Evolutionary conservation across 106 monocot species (phyloP).

Genomic region (Dioscorea alata): DNA sequence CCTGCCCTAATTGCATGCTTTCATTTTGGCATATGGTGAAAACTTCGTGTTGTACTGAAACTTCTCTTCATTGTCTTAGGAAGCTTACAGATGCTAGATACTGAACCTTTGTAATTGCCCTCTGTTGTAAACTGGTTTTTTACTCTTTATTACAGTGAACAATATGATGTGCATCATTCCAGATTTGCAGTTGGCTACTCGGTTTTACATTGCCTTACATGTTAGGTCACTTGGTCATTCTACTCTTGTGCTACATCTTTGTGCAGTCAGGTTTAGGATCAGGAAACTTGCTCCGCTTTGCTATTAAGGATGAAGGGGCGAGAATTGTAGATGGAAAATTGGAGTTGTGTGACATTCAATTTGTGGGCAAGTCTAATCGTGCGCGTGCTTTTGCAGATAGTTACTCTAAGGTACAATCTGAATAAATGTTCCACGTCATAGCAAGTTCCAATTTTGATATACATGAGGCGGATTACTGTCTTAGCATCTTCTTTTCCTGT

Average conservation of each 20-base stretch:
- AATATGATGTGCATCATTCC: no score
- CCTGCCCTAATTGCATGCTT: no score
- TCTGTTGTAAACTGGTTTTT: no score
- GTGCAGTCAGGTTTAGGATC: conserved; percentile 50
- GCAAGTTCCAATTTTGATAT: no score
- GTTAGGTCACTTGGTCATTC: background rate
- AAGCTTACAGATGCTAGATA: no score
- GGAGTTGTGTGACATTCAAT: conserved; percentile 59
- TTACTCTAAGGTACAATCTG: conserved; percentile 66
- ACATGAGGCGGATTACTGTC: background rate
- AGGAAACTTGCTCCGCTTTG: conserved; percentile 71
- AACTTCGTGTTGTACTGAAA: no score
- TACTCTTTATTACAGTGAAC: no score
- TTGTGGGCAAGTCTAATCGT: conserved; percentile 53
- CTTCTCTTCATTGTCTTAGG: no score
- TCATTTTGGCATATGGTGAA: no score
- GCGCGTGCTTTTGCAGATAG: conserved; percentile 88
- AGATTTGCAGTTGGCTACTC: background rate
- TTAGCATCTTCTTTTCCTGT: background rate
- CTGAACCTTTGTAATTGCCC: no score
- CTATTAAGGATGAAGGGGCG: conserved; percentile 64
- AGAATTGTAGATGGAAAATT: conserved; percentile 64
- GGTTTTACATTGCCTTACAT: background rate
- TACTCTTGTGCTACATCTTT: background rate
- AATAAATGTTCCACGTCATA: no score